These are phyloP conservation scores for Acmispon strigosus DNA, from an alignment of 306 rosid species.

Conservation along the genomic window DNA sequence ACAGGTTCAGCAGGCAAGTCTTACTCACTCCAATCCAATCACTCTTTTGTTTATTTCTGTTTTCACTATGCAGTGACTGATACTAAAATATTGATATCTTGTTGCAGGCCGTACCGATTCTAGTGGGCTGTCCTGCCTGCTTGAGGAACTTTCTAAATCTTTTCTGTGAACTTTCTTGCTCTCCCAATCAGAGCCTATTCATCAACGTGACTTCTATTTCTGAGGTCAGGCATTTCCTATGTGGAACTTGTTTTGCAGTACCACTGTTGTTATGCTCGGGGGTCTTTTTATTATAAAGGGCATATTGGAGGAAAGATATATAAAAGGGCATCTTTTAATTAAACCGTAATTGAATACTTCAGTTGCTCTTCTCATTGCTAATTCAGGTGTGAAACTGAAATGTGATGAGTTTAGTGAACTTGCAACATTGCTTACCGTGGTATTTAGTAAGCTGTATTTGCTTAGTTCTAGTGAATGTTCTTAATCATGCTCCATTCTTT, in stretches of 20 bases:
- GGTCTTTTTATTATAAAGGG: not conserved
- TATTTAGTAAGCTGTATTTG: not conserved
- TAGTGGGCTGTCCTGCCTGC: slow-evolving; percentile 98
- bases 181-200: slow-evolving; percentile 82
- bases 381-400: slow-evolving; percentile 5
- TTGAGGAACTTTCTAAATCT: slow-evolving; percentile 92
- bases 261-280: not conserved
- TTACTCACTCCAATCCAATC: not conserved
- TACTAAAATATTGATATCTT: slow-evolving; percentile 16
- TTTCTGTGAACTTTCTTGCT: slow-evolving; percentile 92
- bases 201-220: slow-evolving; percentile 81
- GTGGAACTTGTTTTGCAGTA: not conserved
- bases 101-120: slow-evolving; percentile 91
- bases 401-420: not conserved
- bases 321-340: not conserved
- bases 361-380: not conserved
- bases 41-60: slow-evolving; percentile 2
- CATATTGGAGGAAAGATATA: not conserved
- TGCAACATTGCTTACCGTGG: not conserved
- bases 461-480: not conserved
- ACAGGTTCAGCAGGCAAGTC: slow-evolving; percentile 86
- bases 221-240: slow-evolving; percentile 45
- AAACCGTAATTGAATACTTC: not conserved
- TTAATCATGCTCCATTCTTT: not conserved
- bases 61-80: not conserved